phyloP scores from a whole-genome alignment of 495 filamentous ascomycete genomes.

The Lophiotrema nucula region DNA sequence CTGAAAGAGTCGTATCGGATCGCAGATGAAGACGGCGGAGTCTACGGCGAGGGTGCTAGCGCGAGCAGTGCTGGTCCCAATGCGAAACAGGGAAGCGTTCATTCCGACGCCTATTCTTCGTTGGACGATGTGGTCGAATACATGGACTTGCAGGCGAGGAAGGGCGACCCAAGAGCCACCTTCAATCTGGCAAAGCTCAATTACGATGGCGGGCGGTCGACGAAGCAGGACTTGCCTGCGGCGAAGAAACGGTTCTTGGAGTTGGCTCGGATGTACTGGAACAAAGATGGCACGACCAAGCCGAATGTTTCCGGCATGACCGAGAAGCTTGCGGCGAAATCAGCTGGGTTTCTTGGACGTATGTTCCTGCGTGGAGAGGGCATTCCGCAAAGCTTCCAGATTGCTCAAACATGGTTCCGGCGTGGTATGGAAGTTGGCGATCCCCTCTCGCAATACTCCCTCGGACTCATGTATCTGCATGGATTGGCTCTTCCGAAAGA shows the following conservation, averaged over 20 bases:
- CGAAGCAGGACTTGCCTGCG: slow-evolving; percentile 68
- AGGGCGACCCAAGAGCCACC: slow-evolving; percentile 88
- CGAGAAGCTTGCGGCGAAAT: slow-evolving; percentile 83
- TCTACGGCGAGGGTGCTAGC: slow-evolving; percentile 93
- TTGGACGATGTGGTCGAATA: slow-evolving; percentile 95
- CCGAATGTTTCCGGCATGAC: slow-evolving; percentile 52
- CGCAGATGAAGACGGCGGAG: slow-evolving; percentile 86
- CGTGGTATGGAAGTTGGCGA: slow-evolving; percentile 79
- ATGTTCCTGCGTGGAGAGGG: slow-evolving; percentile 96
- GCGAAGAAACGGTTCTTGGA: slow-evolving; percentile 81
- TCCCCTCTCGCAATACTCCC: slow-evolving; percentile 76
- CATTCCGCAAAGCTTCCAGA: slow-evolving; percentile 71
- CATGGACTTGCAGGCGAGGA: slow-evolving; percentile 87
- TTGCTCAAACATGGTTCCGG: slow-evolving; percentile 81
- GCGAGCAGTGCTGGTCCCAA: slow-evolving; percentile 87
- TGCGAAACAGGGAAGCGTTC: slow-evolving; percentile 65
- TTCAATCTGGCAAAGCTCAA: slow-evolving; percentile 85
- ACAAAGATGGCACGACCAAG: slow-evolving; percentile 64
- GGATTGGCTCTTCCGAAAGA: slow-evolving; percentile 79
- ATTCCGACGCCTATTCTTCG: slow-evolving; percentile 73
- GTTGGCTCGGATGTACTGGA: slow-evolving; percentile 86
- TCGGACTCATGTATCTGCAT: slow-evolving; percentile 84
- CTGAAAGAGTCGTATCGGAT: slow-evolving; percentile 71
- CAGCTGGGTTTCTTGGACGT: slow-evolving; percentile 84
- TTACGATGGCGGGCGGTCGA: slow-evolving; percentile 79